Evolutionary conservation across 2,329 filamentous ascomycete species (phyloP), one percentile per base, ranked within the genome.

Genomic region (Plenodomus tracheiphilus): DNA sequence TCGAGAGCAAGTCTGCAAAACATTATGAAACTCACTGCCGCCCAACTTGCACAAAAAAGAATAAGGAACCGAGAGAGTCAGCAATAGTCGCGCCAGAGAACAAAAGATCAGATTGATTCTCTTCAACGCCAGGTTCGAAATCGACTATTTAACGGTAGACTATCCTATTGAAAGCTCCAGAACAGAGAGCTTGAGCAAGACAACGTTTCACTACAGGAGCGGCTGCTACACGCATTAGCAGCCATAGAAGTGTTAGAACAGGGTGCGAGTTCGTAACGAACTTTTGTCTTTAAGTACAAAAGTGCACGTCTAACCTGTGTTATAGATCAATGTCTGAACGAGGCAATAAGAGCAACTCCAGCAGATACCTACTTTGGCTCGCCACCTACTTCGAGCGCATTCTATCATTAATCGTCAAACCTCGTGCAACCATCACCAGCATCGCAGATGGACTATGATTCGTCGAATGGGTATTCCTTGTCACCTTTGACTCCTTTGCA

Each of bases 241-340:
- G 35, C 39, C 15, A 52, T 52, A 42, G 46, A 49, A 42, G 41
- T 42, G 16, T 40, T 52, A 9, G 16, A 46, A 37, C 45, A 52
- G 35, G 39, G 41, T 52, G n/a, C 28, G 20, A 49, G 34, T 49
- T 28, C 5, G 22, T 11, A 42, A 10, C 5, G 48, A 35, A 52
- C 10, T 43, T 28, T 39, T 28, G 17, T 40, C 9, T 42, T 28
- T 36, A 35, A 35, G 21, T 30, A 46, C 10, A 10, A 36, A 46
- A 20, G 9, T 25, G 19, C 21, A 52, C 20, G 42, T 3, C 25
- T 49, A 46, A 52, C 39, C 38, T 44, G 15, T 47, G 13, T 22
- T 11, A 52, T 45, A 52, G 49, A 41, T 45, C 15, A 39, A 9
- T 42, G 2, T 52, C 39, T 2, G 20, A 36, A 16, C 15, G 17